Percentiles rank a stretch among this genome's conserved stretches.
These are phyloP conservation scores for Allium sativum DNA, from an alignment of 106 monocot genomes.

Conservation along the genomic window DNA sequence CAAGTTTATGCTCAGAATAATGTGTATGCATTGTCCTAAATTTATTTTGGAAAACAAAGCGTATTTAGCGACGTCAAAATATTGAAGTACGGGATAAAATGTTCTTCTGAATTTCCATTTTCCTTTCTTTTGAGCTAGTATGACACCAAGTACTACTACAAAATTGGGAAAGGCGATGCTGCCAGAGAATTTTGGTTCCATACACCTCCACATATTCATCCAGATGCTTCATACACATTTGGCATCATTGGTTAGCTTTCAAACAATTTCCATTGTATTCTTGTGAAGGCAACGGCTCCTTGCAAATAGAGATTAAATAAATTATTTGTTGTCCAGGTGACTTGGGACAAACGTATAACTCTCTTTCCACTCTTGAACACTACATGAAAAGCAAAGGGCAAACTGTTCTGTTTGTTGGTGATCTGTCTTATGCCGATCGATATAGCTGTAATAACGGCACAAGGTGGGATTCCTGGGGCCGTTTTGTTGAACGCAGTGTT, in stretches of 20 bases:
- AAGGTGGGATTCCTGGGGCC: slow-evolving; percentile 93
- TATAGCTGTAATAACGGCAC: slow-evolving; percentile 67
- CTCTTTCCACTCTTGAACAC: slow-evolving; percentile 85
- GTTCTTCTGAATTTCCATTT: background rate
- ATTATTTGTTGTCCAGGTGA: slow-evolving; percentile 41
- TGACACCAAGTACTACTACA: slow-evolving; percentile 82
- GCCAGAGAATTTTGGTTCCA: slow-evolving; percentile 81
- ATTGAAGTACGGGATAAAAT: background rate
- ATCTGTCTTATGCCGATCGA: slow-evolving; percentile 91
- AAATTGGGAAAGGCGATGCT: slow-evolving; percentile 60
- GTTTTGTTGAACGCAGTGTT: slow-evolving; percentile 60
- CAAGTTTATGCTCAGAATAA: background rate
- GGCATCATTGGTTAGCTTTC: slow-evolving; percentile 79
- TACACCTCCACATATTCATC: slow-evolving; percentile 69
- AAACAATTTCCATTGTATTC: background rate
- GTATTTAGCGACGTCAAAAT: background rate
- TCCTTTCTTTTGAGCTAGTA: slow-evolving; percentile 23
- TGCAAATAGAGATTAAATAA: background rate
- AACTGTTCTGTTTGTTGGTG: slow-evolving; percentile 80
- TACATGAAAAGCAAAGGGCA: slow-evolving; percentile 70
- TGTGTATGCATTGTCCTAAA: background rate
- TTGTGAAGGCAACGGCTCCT: background rate
- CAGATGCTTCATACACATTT: slow-evolving; percentile 76
- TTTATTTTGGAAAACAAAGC: slow-evolving; percentile 1
- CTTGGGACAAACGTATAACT: slow-evolving; percentile 95